These are phyloP conservation scores for Sphenostylis stenocarpa DNA, from an alignment of 306 rosid genomes.

Conservation along the genomic window DNA sequence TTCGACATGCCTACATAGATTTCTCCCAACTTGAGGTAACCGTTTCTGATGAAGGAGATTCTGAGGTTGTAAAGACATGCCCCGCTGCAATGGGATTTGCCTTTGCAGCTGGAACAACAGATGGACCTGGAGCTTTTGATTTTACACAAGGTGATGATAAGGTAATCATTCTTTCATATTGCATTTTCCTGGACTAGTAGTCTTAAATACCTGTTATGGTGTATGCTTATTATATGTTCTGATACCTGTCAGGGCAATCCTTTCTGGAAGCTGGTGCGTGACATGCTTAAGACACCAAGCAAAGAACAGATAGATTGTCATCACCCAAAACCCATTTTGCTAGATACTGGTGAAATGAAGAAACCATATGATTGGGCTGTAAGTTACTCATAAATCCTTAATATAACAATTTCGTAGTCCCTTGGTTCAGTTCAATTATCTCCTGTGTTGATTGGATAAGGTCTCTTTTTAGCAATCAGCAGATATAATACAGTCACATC, in stretches of 20 bases:
- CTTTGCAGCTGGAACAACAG: constrained; percentile 97
- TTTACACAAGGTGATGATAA: constrained; percentile 85
- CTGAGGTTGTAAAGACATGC: constrained; percentile 70
- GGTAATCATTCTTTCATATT: constrained; percentile 46
- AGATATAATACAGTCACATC: not conserved
- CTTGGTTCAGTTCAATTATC: constrained; percentile 13
- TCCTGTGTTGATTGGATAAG: not conserved
- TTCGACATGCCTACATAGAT: constrained; percentile 77
- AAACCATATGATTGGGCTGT: constrained; percentile 96
- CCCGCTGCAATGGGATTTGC: constrained; percentile 97
- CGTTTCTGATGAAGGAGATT: constrained; percentile 50
- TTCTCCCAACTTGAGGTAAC: constrained; percentile 76
- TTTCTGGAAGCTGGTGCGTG: constrained; percentile 80
- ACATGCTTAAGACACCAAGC: constrained; percentile 63
- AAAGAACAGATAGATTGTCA: constrained; percentile 80
- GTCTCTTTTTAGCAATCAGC: not conserved
- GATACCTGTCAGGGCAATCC: constrained; percentile 66
- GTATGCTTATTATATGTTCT: constrained; percentile 34
- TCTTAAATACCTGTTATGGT: constrained; percentile 7
- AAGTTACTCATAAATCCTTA: constrained; percentile 42
- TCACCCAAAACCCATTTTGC: constrained; percentile 85
- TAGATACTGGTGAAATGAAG: constrained; percentile 93
- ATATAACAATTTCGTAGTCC: constrained; percentile 10
- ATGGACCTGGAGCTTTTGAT: constrained; percentile 97
- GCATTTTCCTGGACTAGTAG: constrained; percentile 1